Base-by-base conservation (phyloP, 2,329 filamentous ascomycete species). In the Alternaria dauci region DNA sequence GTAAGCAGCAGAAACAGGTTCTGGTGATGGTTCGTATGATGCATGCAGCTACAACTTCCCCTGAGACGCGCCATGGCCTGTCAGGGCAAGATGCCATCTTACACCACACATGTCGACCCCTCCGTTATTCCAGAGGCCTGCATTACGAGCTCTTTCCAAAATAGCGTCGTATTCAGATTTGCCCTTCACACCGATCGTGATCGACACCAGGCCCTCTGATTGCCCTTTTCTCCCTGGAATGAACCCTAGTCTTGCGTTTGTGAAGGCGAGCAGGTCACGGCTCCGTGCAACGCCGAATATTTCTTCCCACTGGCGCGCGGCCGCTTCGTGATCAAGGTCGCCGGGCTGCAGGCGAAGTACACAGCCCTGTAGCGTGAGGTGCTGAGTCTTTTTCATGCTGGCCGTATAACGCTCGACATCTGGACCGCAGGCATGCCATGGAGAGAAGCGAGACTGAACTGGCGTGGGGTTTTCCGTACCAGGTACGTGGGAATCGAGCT, bases 391-490 rank as follows among this genome's bases (percentile, higher is more conserved):
- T 55, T 72, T 75, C 81, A 82, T 83, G 5, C 57, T 72, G 0
- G 70, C 61, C 11, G 67, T 74, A 59, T 82, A 82, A 2, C 41
- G 58, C 14, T 69, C 57, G 59, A 79, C 74, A 36, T 79, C 70
- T 2, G 71, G 57, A 0, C 81, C 81, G 52, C 78, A 81, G 0
- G 80, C 78, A 65, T 83, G 81, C 81, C 81, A 84, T 1, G 79
- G 81, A 9, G 78, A 80, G 67, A 81, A 81, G 3, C 70, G 70
- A 5, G 75, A 68, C 39, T 65, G 63, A 3, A 83, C 58, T 0
- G 80, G 81, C n/a, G 70, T 74, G 1, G 78, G 76, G 52, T 81
- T 80, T 20, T 67, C 63, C 2, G 71, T 57, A 16, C 68, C 72
- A 2, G 74, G 62, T 7, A 62, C 46, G 51, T 81, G 80, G 23